Conservation (phyloP, 768 basidiomycete genomes). For the Podaxis pistillaris region DNA sequence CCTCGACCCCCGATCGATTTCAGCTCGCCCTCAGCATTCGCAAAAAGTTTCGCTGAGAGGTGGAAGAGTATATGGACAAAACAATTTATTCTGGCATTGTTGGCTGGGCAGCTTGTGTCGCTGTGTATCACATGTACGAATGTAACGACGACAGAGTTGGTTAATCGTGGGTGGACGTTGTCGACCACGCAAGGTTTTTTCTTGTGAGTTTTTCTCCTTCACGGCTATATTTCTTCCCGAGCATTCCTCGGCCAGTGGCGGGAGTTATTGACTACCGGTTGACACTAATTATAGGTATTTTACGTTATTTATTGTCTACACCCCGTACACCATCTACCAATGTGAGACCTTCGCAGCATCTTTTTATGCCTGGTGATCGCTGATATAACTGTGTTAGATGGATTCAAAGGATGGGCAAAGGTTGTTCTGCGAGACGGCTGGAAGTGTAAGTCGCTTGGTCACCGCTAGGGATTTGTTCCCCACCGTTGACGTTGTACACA, state of each 20-base stretch:
- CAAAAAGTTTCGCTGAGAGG: slow-evolving; percentile 50
- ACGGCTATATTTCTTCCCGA: neutral
- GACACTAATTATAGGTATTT: slow-evolving; percentile 59
- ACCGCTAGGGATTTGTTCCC: neutral
- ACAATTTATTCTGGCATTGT: slow-evolving; percentile 64
- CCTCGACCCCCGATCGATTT: slow-evolving; percentile 65
- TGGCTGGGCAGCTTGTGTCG: slow-evolving; percentile 82
- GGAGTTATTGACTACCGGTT: slow-evolving; percentile 1
- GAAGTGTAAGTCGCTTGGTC: slow-evolving; percentile 61
- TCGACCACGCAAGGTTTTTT: slow-evolving; percentile 66
- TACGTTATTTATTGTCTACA: slow-evolving; percentile 70
- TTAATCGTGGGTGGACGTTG: slow-evolving; percentile 20
- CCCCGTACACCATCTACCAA: slow-evolving; percentile 87
- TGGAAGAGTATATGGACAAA: slow-evolving; percentile 79
- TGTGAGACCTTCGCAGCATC: slow-evolving; percentile 45
- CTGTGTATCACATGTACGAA: slow-evolving; percentile 89
- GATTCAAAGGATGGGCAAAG: slow-evolving; percentile 80
- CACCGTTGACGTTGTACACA: slow-evolving; percentile 1
- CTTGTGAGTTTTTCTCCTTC: slow-evolving; percentile 48
- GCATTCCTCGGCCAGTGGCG: neutral
- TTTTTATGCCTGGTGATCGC: slow-evolving; percentile 5
- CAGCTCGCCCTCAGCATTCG: slow-evolving; percentile 55
- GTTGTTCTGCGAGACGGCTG: slow-evolving; percentile 76
- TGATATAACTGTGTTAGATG: slow-evolving; percentile 47
- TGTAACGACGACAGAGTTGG: slow-evolving; percentile 79